Evolutionary conservation across 2,329 filamentous ascomycete genomes (phyloP), one percentile per base, ranked within the genome.

Genomic region (Cytospora leucostoma): DNA sequence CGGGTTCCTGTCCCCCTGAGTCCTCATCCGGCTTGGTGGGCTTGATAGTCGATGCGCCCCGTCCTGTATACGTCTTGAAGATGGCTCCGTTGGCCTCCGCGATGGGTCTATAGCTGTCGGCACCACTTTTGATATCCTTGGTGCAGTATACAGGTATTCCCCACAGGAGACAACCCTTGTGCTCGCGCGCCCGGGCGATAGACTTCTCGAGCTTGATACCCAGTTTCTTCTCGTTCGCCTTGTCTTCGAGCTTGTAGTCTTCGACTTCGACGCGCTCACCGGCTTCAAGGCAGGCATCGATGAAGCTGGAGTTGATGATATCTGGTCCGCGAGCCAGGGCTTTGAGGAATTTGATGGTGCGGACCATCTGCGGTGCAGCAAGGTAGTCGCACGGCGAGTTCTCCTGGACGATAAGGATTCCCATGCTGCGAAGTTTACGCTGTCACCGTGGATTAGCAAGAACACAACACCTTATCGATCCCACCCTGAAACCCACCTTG

Each of bases 331-430:
- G 88, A 19, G 95, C 93, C 34, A 99, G 79, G 13, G 93, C 92
- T 66, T 89, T 90, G 56, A 98, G 88, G 73, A 99, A 99, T 73
- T 99, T 99, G 73, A 92, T 88, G 0, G 95, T 99, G 44, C 95
- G 89, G 38, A 97, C 86, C 66, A 98, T 87, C 50, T 87, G 85
- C 0, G 94, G 95, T 4, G 94, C 94, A 38, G 92, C 93, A 12
- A 99, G 84, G 73, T 96, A 91, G 70, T 94, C 91, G 73, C 92
- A 95, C 52, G 86, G 83, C 55, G 85, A 84, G 33, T 87, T 87
- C 71, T 97, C 91, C 69, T 89, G 83, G 5, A 92, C 89, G 27
- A 97, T 85, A 68, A 88, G 82, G 62, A 99, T 91, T 8, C 95
- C 95, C 40, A 98, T 79, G 53, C 90, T 86, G 65, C 93, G 90